phyloP scores from a whole-genome alignment of 805 yeast species.

The Dipodascus albidus region DNA sequence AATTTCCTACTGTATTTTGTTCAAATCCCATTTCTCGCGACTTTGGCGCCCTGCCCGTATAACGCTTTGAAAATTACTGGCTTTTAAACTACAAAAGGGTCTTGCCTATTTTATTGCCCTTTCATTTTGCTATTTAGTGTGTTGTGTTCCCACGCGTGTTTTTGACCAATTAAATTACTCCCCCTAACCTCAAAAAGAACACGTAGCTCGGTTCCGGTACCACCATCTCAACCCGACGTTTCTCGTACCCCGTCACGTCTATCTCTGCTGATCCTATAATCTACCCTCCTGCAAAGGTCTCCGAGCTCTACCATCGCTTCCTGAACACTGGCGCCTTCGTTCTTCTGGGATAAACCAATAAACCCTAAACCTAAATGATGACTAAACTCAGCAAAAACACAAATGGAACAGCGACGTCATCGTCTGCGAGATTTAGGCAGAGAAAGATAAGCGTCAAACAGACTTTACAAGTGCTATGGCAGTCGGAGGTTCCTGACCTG shows the following conservation, averaged over 20 bases:
- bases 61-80: too few relatives aligned
- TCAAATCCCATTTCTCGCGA: background rate
- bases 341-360: too few relatives aligned
- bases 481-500: constrained; percentile 67
- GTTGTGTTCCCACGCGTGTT: too few relatives aligned
- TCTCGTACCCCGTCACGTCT: background rate
- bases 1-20: background rate
- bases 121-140: too few relatives aligned
- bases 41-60: too few relatives aligned
- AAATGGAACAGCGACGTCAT: constrained; percentile 8
- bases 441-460: constrained; percentile 91
- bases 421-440: constrained; percentile 70
- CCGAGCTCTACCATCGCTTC: too few relatives aligned
- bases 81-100: too few relatives aligned
- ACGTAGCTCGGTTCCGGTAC: background rate
- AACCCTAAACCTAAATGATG: constrained; percentile 1
- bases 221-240: background rate
- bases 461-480: constrained; percentile 63
- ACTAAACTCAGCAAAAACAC: constrained; percentile 3
- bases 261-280: background rate
- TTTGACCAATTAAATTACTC: background rate
- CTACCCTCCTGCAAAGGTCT: background rate
- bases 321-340: too few relatives aligned
- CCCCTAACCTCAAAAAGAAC: background rate
- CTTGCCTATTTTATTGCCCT: too few relatives aligned